Evolutionary conservation across 78 protist genomes (phyloP), one percentile per base, ranked within the genome.

Genomic region (Dictyostelium firmibasis): DNA sequence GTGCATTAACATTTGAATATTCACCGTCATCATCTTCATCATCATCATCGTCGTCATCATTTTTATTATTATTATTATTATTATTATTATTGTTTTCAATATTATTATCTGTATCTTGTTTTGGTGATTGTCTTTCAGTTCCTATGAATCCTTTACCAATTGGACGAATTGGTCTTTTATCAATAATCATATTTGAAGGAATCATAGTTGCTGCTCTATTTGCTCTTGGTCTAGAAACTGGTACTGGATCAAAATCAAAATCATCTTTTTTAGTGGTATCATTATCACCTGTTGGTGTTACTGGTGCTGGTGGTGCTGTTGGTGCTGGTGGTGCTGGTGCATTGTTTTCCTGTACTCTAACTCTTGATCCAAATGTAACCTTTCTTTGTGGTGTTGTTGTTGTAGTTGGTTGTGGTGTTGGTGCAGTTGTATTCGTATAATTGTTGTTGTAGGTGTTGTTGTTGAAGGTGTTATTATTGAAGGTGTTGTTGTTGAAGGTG

Each of bases 181-280:
- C 85, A 20, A 8, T 67, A 6, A 87, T 41, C 62, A 53, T 64
- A 18, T n/a, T 20, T 43, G 86, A 53, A 4, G 72, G 85, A 31
- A 81, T 38, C 88, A 89, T 78, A 23, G 94, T 89, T 75, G 76
- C 85, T 3, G 94, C 76, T 60, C 94, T 83, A 35, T 13, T 81
- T 41, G 87, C 35, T 70, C 94, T 78, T 69, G 94, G 87, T 81
- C 94, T 86, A 2, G 92, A 64, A 1, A 87, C 29, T 20, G 86
- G 94, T 0, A 87, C 23, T 33, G 93, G 85, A 67, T 87, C 93
- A 7, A 87, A 79, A 79, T 70, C 81, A 14, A 82, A 82, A 23
- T 82, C 86, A 5, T 81, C 86, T 27, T 20, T 27, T 27, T 27
- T 33, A 35, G 47, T 20, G 8, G 16, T 29, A 18, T 20, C 33